These are phyloP conservation scores for Ogataea henricii DNA, from an alignment of 805 yeast species.

Conservation along the genomic window DNA sequence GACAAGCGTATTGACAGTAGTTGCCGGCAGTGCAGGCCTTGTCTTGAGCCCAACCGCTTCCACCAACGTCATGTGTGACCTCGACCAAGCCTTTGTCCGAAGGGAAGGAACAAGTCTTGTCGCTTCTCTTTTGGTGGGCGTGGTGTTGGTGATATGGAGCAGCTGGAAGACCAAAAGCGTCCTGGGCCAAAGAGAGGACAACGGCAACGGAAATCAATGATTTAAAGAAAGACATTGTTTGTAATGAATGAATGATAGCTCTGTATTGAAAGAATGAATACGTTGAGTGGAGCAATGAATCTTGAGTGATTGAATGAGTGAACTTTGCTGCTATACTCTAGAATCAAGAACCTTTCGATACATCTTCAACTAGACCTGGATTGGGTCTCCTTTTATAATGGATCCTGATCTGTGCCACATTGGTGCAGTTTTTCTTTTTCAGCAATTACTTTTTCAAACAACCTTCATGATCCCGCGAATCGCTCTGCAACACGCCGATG, in stretches of 20 bases:
- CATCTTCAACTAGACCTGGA: not conserved
- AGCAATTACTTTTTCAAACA: not conserved
- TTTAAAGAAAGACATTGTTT: constrained; percentile 17
- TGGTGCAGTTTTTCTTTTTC: not conserved
- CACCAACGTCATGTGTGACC: constrained; percentile 56
- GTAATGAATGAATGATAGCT: constrained; percentile 3
- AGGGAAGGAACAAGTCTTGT: constrained; percentile 68
- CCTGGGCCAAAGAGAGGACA: constrained; percentile 13
- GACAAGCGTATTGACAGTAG: constrained; percentile 91
- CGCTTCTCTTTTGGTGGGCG: constrained; percentile 27
- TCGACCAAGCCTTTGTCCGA: constrained; percentile 64
- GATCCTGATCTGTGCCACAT: not conserved
- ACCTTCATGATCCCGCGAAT: constrained; percentile 4
- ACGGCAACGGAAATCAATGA: constrained; percentile 10
- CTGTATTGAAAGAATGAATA: constrained; percentile 8
- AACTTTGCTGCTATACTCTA: not conserved
- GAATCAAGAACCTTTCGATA: not conserved
- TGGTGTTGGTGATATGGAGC: constrained; percentile 23
- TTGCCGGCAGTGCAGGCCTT: constrained; percentile 71
- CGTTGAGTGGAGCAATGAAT: not conserved
- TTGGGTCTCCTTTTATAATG: not conserved
- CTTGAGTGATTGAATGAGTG: constrained; percentile 8
- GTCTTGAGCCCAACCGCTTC: constrained; percentile 89
- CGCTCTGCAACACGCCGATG: not conserved
- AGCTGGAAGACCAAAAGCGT: constrained; percentile 19